Base-by-base conservation (phyloP, 2,329 filamentous ascomycete species). In the Neocucurbitaria cava region DNA sequence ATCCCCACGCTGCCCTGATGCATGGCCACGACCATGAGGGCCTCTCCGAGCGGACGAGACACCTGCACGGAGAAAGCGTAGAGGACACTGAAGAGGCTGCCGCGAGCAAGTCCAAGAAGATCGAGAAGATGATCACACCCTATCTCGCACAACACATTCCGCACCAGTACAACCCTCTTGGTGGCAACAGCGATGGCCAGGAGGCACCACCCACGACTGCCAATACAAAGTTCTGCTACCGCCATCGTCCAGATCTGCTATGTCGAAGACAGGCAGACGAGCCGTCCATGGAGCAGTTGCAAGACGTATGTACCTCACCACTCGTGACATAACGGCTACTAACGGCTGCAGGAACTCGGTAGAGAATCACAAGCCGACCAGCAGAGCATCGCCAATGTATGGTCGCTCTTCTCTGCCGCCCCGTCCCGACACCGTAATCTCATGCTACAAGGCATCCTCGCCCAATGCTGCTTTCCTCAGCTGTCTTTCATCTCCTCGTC, bases 381-480 rank as follows among this genome's bases (percentile, higher is more conserved):
- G 77, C 92, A 97, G 77, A 93, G 91, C 70, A 97, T 99, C 68
- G 92, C 93, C 30, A 94, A 97, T 70, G 93, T 98, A 51, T 99
- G 95, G 95, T 96, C 94, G 0, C 83, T 98, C 43, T 99, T 99
- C 80, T 98, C 94, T 0, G 95, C 95, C 35, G 93, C 95, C 0
- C 95, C 95, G 0, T 85, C 92, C 9, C 96, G 96, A 73, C 94
- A 98, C 71, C 89, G 95, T 65, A 94, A 96, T 60, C 84, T 99
- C 55, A 98, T 99, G 91, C 84, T 99, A 7, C 92, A 96, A 74
- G 95, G 95, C 63, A 94, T 99, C 68, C 88, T 99, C 57, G 90
- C 94, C 0, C 93, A 98, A 75, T 98, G 94, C 76, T 99, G 95
- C 79, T 98, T 99, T 71, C 94, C 95, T 1, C 95, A 99, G 71